Base-by-base conservation (phyloP, 306 rosid species). In the Senna siamea region DNA sequence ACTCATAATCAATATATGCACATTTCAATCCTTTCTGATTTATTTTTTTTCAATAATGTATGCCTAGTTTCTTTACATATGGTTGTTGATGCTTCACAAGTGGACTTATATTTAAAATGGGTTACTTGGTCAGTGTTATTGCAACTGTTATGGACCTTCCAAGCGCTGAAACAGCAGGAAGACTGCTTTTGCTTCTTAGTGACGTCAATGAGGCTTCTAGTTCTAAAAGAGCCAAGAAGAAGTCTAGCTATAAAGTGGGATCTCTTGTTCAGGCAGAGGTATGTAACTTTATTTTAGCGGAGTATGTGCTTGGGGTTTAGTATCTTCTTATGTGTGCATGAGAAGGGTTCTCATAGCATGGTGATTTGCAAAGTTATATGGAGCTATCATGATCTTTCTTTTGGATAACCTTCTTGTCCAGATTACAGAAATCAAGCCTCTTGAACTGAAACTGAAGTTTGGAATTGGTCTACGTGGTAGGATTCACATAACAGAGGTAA, bases 211-310 rank as follows among this genome's bases (percentile, higher is more conserved):
- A 79, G 72, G 85, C 89, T 62, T 77, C 92, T 69, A 79, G 88
- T 78, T 87, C 94, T 68, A 94, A 89, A 85, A 83, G 95, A 80
- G 79, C 84, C 62, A 94, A 88, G 77, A 90, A 85, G 87, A 89
- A 83, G 73, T 85, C 87, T 73, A 79, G 81, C 81, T 84, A 85
- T 78, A 79, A 83, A 62, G 88, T 92, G 81, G 99, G 99, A 71
- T 87, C 92, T 77, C 68, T 89, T 69, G 95, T 94, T 85, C 90
- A 91, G 72, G 99, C 96, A 13, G 99, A 94, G 97, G 98, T 93
- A 85, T 63, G 75, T 41, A 23, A 69, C 28, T 77, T 41, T 67
- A 54, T 56, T 61, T 47, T 77, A 40, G 56, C 6, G 46, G 20
- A 19, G 3, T 34, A 10, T 28, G n/a, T 53, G 17, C 19, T 4